These are phyloP conservation scores for Pythium volutum DNA, from an alignment of 352 stramenopile species.

Conservation along the genomic window DNA sequence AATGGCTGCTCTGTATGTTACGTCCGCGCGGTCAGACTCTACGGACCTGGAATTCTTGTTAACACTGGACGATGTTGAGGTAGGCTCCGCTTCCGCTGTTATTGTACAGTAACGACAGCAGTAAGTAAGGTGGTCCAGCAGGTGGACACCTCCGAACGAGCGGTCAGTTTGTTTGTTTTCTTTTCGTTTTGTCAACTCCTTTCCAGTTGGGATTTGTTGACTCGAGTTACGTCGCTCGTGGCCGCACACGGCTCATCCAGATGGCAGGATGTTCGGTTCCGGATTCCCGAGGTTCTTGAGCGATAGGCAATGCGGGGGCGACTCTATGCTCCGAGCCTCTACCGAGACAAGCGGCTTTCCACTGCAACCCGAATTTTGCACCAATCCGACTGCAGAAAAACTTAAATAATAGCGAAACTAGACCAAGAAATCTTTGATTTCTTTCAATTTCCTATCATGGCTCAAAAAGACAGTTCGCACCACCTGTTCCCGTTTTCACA, in stretches of 20 bases:
- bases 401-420: slow-evolving; percentile 17
- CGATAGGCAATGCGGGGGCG: background rate
- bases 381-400: slow-evolving; percentile 19
- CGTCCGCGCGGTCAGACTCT: too few species aligned
- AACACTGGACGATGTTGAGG: too few species aligned
- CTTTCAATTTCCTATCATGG: background rate
- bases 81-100: too few species aligned
- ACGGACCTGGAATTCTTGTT: too few species aligned
- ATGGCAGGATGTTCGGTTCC: slow-evolving; percentile 8
- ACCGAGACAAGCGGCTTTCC: background rate
- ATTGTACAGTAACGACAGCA: too few species aligned
- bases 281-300: background rate
- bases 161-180: too few species aligned
- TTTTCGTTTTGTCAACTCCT: background rate
- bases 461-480: slow-evolving; percentile 19
- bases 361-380: background rate
- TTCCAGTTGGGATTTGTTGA: slow-evolving; percentile 1
- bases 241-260: slow-evolving; percentile 9
- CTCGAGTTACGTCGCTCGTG: background rate
- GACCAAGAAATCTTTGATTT: background rate
- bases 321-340: background rate
- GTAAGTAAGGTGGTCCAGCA: too few species aligned
- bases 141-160: too few species aligned
- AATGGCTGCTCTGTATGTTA: too few species aligned
- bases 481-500: slow-evolving; percentile 7